Evolutionary conservation across 768 basidiomycete genomes (phyloP).

Genomic region (Boletus insuetus): DNA sequence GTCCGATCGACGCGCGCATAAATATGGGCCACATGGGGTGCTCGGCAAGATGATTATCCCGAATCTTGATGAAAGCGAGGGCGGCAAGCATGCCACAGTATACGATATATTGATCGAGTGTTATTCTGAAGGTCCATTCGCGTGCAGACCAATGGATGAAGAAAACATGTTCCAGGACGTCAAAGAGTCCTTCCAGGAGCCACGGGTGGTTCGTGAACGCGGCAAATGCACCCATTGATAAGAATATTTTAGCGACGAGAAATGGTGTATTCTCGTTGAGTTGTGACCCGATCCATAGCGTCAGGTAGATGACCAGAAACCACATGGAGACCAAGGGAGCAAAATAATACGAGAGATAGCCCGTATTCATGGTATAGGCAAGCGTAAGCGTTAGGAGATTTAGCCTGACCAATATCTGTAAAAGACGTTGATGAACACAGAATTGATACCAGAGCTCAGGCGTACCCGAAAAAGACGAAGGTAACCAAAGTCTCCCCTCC

Average conservation of each 20-base stretch:
- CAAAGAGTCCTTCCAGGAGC: conserved; percentile 64
- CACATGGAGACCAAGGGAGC: conserved; percentile 88
- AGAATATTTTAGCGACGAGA: conserved; percentile 65
- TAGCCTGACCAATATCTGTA: conserved; percentile 71
- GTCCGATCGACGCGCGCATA: conserved; percentile 46
- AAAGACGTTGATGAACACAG: conserved; percentile 1
- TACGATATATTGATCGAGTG: conserved; percentile 85
- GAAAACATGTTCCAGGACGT: conserved; percentile 59
- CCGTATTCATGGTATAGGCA: conserved; percentile 88
- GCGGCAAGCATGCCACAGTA: conserved; percentile 84
- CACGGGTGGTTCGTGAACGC: conserved; percentile 62
- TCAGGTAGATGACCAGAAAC: conserved; percentile 83
- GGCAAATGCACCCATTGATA: conserved; percentile 63
- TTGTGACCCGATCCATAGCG: conserved; percentile 66
- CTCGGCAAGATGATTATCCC: conserved; percentile 69
- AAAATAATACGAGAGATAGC: conserved; percentile 91
- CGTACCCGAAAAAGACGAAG: conserved; percentile 68
- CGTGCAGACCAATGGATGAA: conserved; percentile 78
- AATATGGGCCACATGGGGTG: conserved; percentile 61
- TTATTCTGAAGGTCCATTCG: conserved; percentile 89
- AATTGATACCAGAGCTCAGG: neutral
- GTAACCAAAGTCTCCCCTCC: conserved; percentile 85
- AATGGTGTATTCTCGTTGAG: conserved; percentile 71
- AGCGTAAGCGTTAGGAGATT: conserved; percentile 81
- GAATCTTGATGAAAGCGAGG: conserved; percentile 68